Evolutionary conservation across 78 protist species (phyloP).

Genomic region (Polysphondylium violaceum): DNA sequence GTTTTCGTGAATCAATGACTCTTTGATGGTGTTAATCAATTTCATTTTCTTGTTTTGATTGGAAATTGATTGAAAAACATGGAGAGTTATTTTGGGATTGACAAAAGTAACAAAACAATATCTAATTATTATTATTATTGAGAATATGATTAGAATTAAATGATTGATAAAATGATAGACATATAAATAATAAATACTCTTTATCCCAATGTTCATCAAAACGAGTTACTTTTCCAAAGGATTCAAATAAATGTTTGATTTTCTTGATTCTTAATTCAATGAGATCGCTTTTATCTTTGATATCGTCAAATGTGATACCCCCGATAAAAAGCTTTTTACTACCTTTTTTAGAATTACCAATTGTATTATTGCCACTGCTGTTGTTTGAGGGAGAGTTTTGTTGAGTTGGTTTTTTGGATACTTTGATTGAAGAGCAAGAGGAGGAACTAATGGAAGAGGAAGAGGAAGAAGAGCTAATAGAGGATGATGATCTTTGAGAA

Average conservation of each 20-base stretch:
- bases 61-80: not conserved
- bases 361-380: not conserved
- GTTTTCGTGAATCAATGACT: not conserved
- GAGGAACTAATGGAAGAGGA: too few relatives aligned
- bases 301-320: conserved; percentile 54
- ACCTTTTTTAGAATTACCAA: not conserved
- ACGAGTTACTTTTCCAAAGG: conserved; percentile 10
- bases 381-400: not conserved
- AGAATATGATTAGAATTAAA: too few relatives aligned
- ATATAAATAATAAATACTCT: conserved; percentile 32
- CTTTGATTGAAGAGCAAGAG: too few relatives aligned
- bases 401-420: not conserved
- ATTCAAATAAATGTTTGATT: conserved; percentile 15
- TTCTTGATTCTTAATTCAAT: conserved; percentile 26
- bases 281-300: not conserved
- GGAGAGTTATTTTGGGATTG: too few relatives aligned
- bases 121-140: too few relatives aligned
- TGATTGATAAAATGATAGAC: too few relatives aligned
- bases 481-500: not conserved
- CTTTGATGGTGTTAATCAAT: not conserved
- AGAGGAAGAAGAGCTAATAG: too few relatives aligned
- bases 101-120: too few relatives aligned
- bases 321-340: conserved; percentile 50
- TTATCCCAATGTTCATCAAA: conserved; percentile 40
- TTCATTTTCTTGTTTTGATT: not conserved